Conservation (phyloP, 768 basidiomycete genomes). For the Tubosaeta brunneosetosa region DNA sequence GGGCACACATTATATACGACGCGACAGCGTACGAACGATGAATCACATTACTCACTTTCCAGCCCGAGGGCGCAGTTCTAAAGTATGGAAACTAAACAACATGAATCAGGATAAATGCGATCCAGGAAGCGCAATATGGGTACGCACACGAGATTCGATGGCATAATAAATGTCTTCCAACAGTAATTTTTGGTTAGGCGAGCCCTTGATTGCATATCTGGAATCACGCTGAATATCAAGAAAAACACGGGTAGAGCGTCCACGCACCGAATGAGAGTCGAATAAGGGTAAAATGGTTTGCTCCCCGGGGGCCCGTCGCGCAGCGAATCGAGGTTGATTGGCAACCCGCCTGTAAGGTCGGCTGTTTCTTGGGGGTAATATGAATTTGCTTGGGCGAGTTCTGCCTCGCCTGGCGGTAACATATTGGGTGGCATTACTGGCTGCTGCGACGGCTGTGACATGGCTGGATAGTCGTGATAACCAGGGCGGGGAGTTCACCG, state of each 20-base stretch:
- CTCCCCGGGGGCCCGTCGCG: slow-evolving; percentile 84
- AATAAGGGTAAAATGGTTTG: slow-evolving; percentile 90
- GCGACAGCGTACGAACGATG: neutral
- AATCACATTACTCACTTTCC: slow-evolving; percentile 63
- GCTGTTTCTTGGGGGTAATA: slow-evolving; percentile 73
- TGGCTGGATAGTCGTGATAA: slow-evolving; percentile 20
- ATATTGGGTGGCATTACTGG: slow-evolving; percentile 62
- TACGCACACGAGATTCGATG: slow-evolving; percentile 78
- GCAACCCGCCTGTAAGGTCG: slow-evolving; percentile 78
- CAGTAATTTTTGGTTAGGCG: slow-evolving; percentile 79
- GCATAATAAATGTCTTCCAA: slow-evolving; percentile 91
- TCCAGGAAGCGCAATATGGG: neutral
- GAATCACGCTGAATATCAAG: slow-evolving; percentile 6
- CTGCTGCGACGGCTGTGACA: slow-evolving; percentile 52
- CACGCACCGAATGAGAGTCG: slow-evolving; percentile 81
- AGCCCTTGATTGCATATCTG: slow-evolving; percentile 89
- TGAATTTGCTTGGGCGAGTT: slow-evolving; percentile 49
- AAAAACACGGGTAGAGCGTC: neutral
- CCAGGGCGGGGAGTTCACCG: slow-evolving; percentile 9
- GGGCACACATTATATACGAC: slow-evolving; percentile 4
- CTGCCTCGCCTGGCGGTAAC: slow-evolving; percentile 46
- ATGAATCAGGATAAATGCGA: slow-evolving; percentile 7
- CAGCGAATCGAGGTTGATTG: slow-evolving; percentile 82
- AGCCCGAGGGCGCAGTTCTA: slow-evolving; percentile 80
- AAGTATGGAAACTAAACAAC: slow-evolving; percentile 77